These are phyloP conservation scores for Plectosphaerella cucumerina DNA, from an alignment of 2,329 filamentous ascomycete genomes.

Conservation along the genomic window DNA sequence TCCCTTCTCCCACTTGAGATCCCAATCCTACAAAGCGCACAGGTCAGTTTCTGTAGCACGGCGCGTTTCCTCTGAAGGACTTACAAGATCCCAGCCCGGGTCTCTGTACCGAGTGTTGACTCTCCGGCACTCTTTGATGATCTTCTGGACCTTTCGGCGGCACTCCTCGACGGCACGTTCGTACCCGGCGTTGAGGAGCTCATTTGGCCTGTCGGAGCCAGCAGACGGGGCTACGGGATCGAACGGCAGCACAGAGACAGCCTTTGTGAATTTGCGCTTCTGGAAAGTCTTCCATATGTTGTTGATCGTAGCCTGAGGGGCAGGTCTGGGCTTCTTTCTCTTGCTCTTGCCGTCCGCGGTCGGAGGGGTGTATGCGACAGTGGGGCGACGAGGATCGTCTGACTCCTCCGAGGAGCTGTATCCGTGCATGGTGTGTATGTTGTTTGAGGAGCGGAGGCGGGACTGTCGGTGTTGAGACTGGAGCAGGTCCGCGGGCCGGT, in stretches of 20 bases:
- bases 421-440: conserved; percentile 29
- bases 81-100: conserved; percentile 54
- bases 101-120: conserved; percentile 79
- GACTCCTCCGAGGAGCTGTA: conserved; percentile 48
- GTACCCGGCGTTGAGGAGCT: conserved; percentile 56
- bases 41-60: neutral
- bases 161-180: conserved; percentile 62
- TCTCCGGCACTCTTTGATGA: conserved; percentile 61
- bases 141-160: conserved; percentile 56
- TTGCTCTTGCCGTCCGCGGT: conserved; percentile 45
- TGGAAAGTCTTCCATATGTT: conserved; percentile 61
- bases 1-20: conserved; percentile 62
- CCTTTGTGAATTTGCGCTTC: conserved; percentile 58
- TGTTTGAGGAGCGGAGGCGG: neutral
- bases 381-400: conserved; percentile 37
- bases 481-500: neutral
- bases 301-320: conserved; percentile 64
- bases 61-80: conserved; percentile 12
- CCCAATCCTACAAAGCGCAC: conserved; percentile 47
- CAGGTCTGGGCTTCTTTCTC: conserved; percentile 54
- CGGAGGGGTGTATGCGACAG: conserved; percentile 25
- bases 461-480: conserved; percentile 2
- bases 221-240: conserved; percentile 51
- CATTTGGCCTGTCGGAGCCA: conserved; percentile 50
- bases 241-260: conserved; percentile 61